These are phyloP conservation scores for Pinguiococcus pyrenoidosus DNA, from an alignment of 108 stramenopile species.

Conservation along the genomic window DNA sequence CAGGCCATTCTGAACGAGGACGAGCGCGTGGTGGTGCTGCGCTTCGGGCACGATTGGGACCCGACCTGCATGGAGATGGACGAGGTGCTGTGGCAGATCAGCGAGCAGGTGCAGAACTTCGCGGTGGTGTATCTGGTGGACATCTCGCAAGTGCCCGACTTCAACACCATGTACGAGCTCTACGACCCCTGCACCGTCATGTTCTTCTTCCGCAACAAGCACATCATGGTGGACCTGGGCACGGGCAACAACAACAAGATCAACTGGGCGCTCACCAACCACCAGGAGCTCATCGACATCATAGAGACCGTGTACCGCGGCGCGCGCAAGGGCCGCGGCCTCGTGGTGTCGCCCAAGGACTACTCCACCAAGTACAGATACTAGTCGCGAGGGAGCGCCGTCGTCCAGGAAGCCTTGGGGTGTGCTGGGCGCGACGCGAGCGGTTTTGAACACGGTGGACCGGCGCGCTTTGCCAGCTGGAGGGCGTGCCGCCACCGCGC, in stretches of 20 bases:
- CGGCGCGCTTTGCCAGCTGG: too few relatives aligned
- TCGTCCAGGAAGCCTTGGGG: too few relatives aligned
- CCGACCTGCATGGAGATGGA: conserved; percentile 95
- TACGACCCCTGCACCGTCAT: conserved; percentile 91
- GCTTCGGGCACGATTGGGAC: conserved; percentile 93
- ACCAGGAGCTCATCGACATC: conserved; percentile 96
- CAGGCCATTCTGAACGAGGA: conserved; percentile 97
- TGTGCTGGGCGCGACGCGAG: too few relatives aligned
- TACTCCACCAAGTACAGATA: conserved; percentile 93
- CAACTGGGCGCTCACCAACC: conserved; percentile 88
- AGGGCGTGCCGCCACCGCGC: too few relatives aligned
- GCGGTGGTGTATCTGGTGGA: conserved; percentile 94
- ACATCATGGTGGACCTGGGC: conserved; percentile 96
- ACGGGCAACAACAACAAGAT: conserved; percentile 99
- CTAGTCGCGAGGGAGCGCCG: too few relatives aligned
- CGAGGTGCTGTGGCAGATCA: conserved; percentile 57
- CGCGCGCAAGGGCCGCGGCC: conserved; percentile 85
- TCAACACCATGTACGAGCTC: conserved; percentile 95
- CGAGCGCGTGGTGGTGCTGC: conserved; percentile 89
- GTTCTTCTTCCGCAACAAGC: conserved; percentile 97
- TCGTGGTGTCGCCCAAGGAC: conserved; percentile 94
- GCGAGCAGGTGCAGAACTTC: conserved; percentile 96
- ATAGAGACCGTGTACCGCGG: conserved; percentile 94
- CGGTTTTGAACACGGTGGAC: too few relatives aligned
- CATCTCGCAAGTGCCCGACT: conserved; percentile 75